Evolutionary conservation across 208 protist species (phyloP).

Genomic region (Leishmania guyanensis): DNA sequence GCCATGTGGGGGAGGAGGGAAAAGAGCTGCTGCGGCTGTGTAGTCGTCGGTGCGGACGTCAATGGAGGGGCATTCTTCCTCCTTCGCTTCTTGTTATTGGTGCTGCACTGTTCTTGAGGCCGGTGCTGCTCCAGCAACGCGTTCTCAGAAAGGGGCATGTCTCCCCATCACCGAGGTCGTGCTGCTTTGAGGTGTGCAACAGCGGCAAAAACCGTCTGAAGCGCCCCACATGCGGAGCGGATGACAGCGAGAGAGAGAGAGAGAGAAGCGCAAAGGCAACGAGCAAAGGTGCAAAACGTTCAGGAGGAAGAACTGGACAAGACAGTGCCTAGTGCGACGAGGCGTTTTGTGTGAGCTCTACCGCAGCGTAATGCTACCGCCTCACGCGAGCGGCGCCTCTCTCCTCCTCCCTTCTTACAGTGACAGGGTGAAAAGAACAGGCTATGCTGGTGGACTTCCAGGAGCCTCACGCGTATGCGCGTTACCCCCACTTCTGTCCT

Average conservation of each 20-base stretch:
- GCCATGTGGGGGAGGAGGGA: background rate
- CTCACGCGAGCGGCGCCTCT: background rate
- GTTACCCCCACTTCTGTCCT: background rate
- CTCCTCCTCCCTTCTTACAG: background rate
- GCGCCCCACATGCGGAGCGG: background rate
- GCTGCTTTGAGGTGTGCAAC: background rate
- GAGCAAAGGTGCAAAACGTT: background rate
- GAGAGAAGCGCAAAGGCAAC: background rate
- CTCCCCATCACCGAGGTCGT: background rate
- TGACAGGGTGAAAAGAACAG: background rate
- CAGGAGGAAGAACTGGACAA: background rate
- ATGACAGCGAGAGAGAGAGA: background rate
- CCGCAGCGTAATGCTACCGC: background rate
- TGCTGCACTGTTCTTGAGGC: background rate
- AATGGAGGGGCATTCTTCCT: background rate
- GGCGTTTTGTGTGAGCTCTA: background rate
- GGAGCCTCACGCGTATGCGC: background rate
- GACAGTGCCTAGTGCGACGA: background rate
- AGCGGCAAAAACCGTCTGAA: no score
- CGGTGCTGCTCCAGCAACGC: background rate
- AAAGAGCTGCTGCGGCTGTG: background rate
- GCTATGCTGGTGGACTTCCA: background rate
- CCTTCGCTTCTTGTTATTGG: background rate
- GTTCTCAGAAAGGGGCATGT: background rate
- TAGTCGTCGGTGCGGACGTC: background rate